These are phyloP conservation scores for Vitis riparia DNA, from an alignment of 164 flowering plant genomes.

Conservation along the genomic window DNA sequence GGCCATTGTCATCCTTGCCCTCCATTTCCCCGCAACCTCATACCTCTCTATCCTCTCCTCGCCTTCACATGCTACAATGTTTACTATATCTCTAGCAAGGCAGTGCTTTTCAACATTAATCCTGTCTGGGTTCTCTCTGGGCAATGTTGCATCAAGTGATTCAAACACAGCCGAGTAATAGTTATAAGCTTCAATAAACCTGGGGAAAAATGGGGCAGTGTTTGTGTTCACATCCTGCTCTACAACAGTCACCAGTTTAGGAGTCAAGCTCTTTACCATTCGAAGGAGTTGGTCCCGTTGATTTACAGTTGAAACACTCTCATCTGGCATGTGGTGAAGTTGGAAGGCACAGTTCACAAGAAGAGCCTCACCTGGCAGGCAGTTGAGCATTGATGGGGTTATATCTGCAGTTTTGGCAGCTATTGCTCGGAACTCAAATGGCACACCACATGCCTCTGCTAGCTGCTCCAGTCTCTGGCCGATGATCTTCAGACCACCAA, in stretches of 20 bases:
- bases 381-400: slow-evolving; percentile 59
- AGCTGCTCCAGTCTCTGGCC: slow-evolving; percentile 75
- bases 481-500: slow-evolving; percentile 76
- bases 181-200: slow-evolving; percentile 84
- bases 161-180: slow-evolving; percentile 91
- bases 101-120: slow-evolving; percentile 92
- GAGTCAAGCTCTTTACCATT: slow-evolving; percentile 78
- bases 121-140: slow-evolving; percentile 82
- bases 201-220: slow-evolving; percentile 81
- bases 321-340: slow-evolving; percentile 99
- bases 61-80: slow-evolving; percentile 94
- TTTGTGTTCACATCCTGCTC: slow-evolving; percentile 97
- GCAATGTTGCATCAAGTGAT: slow-evolving; percentile 83
- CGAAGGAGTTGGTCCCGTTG: slow-evolving; percentile 84
- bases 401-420: slow-evolving; percentile 56
- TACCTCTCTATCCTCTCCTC: slow-evolving; percentile 93
- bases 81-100: slow-evolving; percentile 88
- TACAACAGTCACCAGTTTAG: slow-evolving; percentile 89
- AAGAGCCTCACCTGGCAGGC: slow-evolving; percentile 65
- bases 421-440: slow-evolving; percentile 76
- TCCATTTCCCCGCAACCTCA: slow-evolving; percentile 97
- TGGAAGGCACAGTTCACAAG: slow-evolving; percentile 93
- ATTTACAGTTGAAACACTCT: slow-evolving; percentile 91
- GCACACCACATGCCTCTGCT: slow-evolving; percentile 56
- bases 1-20: slow-evolving; percentile 95